A percentile compares a stretch with the other conserved stretches of the same genome.
Evolutionary conservation across 805 yeast genomes (phyloP).

Genomic region (Scheffersomyces ergatensis): DNA sequence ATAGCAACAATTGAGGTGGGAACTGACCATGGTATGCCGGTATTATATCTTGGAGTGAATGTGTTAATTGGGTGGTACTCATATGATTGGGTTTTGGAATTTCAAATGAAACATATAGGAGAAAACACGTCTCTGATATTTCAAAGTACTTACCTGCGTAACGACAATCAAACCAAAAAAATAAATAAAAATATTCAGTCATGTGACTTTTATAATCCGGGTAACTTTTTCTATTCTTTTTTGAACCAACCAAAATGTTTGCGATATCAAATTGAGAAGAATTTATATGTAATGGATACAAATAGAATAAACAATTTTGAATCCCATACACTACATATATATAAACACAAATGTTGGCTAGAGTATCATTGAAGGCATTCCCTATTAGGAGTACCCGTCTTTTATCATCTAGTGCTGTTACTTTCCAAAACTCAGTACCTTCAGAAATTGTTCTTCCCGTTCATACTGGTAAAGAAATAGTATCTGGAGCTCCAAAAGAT

Average conservation of each 20-base stretch:
- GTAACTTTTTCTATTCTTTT: neutral
- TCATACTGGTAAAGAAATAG: constrained; percentile 48
- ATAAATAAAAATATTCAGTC: no score
- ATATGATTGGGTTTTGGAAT: neutral
- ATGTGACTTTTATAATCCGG: neutral
- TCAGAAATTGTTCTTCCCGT: constrained; percentile 18
- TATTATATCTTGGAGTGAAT: constrained; percentile 45
- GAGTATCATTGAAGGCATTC: constrained; percentile 1
- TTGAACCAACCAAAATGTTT: neutral
- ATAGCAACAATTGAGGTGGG: constrained; percentile 4
- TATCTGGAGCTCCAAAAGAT: constrained; percentile 78
- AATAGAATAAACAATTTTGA: no score
- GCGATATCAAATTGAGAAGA: neutral
- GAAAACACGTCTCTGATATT: no score
- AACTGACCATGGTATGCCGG: constrained; percentile 38
- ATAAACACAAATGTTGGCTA: constrained; percentile 7
- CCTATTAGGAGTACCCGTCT: constrained; percentile 15
- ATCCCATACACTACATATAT: no score
- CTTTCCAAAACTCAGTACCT: constrained; percentile 15
- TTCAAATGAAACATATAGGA: no score
- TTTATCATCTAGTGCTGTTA: constrained; percentile 16
- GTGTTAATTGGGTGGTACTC: constrained; percentile 18
- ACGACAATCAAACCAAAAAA: no score
- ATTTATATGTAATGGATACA: no score
- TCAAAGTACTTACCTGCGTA: no score